phyloP scores from a whole-genome alignment of 2,329 filamentous ascomycete species.

The Seiridium cupressi region DNA sequence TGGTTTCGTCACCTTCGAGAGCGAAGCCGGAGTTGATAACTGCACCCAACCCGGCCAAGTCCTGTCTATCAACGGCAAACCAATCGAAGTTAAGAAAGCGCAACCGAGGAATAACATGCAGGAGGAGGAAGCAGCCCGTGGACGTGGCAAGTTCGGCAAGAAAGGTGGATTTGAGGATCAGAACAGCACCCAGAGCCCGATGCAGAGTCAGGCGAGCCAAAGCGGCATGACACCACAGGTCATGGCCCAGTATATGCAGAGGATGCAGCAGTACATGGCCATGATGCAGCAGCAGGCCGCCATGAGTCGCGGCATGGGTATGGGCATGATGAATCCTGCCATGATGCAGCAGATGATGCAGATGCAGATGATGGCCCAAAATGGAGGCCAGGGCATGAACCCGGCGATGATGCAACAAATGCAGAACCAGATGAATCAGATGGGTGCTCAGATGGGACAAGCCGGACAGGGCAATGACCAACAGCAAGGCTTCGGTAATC shows the following conservation, averaged over 20 bases:
- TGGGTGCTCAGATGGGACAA: constrained; percentile 32
- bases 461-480: constrained; percentile 28
- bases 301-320: constrained; percentile 70
- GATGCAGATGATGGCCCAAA: constrained; percentile 58
- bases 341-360: constrained; percentile 78
- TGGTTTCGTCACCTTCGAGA: constrained; percentile 97
- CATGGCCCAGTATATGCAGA: constrained; percentile 98
- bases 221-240: constrained; percentile 84
- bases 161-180: constrained; percentile 48
- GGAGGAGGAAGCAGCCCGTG: constrained; percentile 77
- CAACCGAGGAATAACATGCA: constrained; percentile 92
- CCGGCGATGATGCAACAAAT: constrained; percentile 60
- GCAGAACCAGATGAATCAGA: constrained; percentile 44
- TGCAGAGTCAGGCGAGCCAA: constrained; percentile 28
- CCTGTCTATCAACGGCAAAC: constrained; percentile 90
- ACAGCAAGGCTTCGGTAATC: constrained; percentile 15
- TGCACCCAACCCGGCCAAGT: constrained; percentile 69
- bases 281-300: constrained; percentile 94
- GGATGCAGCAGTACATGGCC: constrained; percentile 96
- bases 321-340: constrained; percentile 66
- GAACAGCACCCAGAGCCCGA: constrained; percentile 22
- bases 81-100: constrained; percentile 97
- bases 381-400: constrained; percentile 38
- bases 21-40: constrained; percentile 88
- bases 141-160: constrained; percentile 61